Conservation (phyloP, 495 filamentous ascomycete genomes). For the Talaromyces adpressus region DNA sequence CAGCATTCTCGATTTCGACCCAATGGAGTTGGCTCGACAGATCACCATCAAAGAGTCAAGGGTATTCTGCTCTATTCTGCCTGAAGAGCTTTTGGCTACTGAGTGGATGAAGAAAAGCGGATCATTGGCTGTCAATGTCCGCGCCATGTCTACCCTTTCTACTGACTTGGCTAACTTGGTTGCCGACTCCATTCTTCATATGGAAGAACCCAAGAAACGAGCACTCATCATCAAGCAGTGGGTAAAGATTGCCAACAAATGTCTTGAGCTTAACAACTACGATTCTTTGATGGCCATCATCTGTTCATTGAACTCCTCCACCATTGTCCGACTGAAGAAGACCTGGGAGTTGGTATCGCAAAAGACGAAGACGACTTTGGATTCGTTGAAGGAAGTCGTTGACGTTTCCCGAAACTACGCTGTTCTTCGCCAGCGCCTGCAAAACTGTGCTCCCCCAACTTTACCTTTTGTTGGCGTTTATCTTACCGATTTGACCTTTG, state of each 20-base stretch:
- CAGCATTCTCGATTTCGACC: constrained; percentile 87
- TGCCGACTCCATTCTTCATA: constrained; percentile 85
- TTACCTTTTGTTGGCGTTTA: constrained; percentile 97
- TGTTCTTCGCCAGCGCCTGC: constrained; percentile 78
- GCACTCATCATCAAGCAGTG: constrained; percentile 93
- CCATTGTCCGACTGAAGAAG: constrained; percentile 81
- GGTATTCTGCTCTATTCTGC: constrained; percentile 88
- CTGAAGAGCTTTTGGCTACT: constrained; percentile 86
- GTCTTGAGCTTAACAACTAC: constrained; percentile 88
- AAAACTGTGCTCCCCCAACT: constrained; percentile 85
- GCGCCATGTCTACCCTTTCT: constrained; percentile 87
- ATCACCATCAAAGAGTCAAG: constrained; percentile 88
- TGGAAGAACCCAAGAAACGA: constrained; percentile 84
- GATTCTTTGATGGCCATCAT: constrained; percentile 95
- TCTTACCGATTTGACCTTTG: constrained; percentile 70
- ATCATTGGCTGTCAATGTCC: constrained; percentile 80
- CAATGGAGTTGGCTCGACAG: constrained; percentile 85
- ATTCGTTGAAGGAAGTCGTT: constrained; percentile 70
- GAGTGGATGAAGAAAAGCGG: constrained; percentile 88
- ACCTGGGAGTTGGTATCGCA: constrained; percentile 90
- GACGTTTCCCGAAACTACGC: constrained; percentile 88
- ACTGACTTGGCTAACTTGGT: constrained; percentile 90
- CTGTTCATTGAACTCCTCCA: constrained; percentile 84
- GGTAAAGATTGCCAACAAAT: constrained; percentile 91
- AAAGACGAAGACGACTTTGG: constrained; percentile 76